Evolutionary conservation across 2,329 filamentous ascomycete genomes (phyloP).

Genomic region (Exophiala viscosa): DNA sequence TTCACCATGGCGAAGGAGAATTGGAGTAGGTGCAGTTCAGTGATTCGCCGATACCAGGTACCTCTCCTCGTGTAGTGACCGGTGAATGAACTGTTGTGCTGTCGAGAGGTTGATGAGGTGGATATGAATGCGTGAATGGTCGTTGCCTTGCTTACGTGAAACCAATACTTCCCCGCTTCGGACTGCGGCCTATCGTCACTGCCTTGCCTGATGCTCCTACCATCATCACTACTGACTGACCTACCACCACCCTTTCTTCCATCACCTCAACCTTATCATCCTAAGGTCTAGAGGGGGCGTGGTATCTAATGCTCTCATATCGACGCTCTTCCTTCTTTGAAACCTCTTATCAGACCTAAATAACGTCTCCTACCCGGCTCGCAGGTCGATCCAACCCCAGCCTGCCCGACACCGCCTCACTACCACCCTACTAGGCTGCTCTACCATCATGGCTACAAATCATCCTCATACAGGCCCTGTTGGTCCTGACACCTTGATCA

Average conservation of each 20-base stretch:
- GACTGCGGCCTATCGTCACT: conserved; percentile 16
- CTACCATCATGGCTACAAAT: conserved; percentile 37
- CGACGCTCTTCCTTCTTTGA: conserved; percentile 13
- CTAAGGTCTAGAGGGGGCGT: conserved; percentile 2
- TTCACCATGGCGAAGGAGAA: too few relatives aligned
- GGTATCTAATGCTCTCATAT: not conserved
- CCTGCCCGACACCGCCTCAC: conserved; percentile 31
- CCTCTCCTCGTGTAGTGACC: too few relatives aligned
- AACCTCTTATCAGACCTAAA: conserved; percentile 5
- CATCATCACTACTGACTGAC: conserved; percentile 1
- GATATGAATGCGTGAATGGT: not conserved
- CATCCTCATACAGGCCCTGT: conserved; percentile 47
- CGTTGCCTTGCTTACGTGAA: conserved; percentile 3
- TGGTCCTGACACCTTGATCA: conserved; percentile 69
- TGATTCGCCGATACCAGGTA: too few relatives aligned
- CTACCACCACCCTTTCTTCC: not conserved
- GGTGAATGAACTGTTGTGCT: too few relatives aligned
- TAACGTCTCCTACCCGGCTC: conserved; percentile 7
- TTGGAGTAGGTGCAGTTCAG: not conserved
- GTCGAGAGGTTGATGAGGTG: too few relatives aligned
- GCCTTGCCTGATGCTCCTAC: conserved; percentile 9
- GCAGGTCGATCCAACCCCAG: conserved; percentile 6
- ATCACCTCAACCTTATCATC: conserved; percentile 5
- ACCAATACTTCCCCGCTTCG: conserved; percentile 11
- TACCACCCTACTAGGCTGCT: conserved; percentile 9